A percentile compares a stretch with the other conserved stretches of the same genome.
phyloP scores from a whole-genome alignment of 1,284 basidiomycete genomes.

The Apiotrichum siamense region DNA sequence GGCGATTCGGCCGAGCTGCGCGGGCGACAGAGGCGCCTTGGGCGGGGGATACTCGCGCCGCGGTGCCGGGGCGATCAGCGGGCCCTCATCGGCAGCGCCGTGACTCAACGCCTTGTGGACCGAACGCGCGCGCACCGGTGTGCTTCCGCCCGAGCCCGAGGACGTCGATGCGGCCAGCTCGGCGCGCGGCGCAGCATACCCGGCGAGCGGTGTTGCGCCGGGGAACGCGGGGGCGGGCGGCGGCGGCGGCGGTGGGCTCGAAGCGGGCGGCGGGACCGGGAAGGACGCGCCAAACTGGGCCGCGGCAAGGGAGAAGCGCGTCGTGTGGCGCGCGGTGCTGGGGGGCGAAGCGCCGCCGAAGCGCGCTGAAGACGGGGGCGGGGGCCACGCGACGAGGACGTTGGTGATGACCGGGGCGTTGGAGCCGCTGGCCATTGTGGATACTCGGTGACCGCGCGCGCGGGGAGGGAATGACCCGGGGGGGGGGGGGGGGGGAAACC shows the following conservation, averaged over 20 bases:
- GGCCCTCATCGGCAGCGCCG: too few species aligned
- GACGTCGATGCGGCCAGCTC: background rate
- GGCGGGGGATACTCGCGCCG: conserved; percentile 30
- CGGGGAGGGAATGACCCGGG: too few species aligned
- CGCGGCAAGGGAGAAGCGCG: conserved; percentile 1
- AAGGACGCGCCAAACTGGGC: background rate
- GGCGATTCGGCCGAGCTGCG: conserved; percentile 40
- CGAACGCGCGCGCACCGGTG: conserved; percentile 3
- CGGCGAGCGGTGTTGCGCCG: conserved; percentile 1
- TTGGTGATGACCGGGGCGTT: conserved; percentile 41
- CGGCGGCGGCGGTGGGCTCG: background rate
- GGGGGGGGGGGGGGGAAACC: too few species aligned
- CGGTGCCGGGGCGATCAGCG: background rate
- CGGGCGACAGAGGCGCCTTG: conserved; percentile 30
- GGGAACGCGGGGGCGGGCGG: background rate
- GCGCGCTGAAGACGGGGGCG: conserved; percentile 23
- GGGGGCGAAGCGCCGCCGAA: conserved; percentile 22
- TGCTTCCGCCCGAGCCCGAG: background rate
- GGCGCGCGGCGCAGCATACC: conserved; percentile 3
- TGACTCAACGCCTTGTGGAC: background rate
- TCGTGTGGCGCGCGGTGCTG: conserved; percentile 14
- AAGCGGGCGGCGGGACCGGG: background rate
- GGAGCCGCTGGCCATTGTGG: conserved; percentile 24
- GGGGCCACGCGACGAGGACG: conserved; percentile 39
- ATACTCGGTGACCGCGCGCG: too few species aligned